A percentile compares a stretch with the other conserved stretches of the same genome.
Conservation (phyloP, 495 filamentous ascomycete genomes). For the Mytilinidion resinicola region DNA sequence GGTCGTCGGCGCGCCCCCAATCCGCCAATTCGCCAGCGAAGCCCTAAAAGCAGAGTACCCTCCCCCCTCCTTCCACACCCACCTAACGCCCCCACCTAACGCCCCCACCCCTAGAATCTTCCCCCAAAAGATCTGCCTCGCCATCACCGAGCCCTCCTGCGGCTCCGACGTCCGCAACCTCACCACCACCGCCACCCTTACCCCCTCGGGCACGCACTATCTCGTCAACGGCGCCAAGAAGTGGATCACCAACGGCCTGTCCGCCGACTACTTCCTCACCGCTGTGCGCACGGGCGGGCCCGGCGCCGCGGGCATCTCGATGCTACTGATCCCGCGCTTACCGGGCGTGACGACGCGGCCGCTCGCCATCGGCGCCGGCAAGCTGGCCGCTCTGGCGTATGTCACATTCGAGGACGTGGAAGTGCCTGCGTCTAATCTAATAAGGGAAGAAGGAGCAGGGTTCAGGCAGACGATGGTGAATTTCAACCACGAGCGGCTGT, state of each 20-base stretch:
- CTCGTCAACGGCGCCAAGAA: constrained; percentile 32
- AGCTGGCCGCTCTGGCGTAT: constrained; percentile 22
- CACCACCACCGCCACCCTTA: constrained; percentile 22
- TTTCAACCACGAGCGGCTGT: constrained; percentile 31
- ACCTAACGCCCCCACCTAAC: not conserved
- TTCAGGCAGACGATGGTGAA: constrained; percentile 29
- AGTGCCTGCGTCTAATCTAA: constrained; percentile 25
- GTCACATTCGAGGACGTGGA: constrained; percentile 31
- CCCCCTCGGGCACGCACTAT: constrained; percentile 24
- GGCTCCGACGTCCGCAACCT: constrained; percentile 27
- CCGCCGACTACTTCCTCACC: constrained; percentile 29
- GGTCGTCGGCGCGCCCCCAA: constrained; percentile 19
- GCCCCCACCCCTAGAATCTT: constrained; percentile 10
- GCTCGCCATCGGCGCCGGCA: constrained; percentile 15
- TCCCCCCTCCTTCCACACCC: not conserved
- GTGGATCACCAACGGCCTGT: constrained; percentile 33
- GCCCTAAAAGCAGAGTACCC: constrained; percentile 11
- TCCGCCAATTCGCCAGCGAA: constrained; percentile 11
- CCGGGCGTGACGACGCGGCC: constrained; percentile 22
- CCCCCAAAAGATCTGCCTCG: constrained; percentile 27
- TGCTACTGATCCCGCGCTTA: constrained; percentile 27
- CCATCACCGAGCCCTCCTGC: constrained; percentile 26
- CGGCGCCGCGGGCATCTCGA: constrained; percentile 27
- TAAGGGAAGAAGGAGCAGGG: constrained; percentile 22
- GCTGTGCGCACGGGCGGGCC: constrained; percentile 27